Base-by-base conservation (phyloP, 2,329 filamentous ascomycete genomes). In the Celoporthe dispersa region DNA sequence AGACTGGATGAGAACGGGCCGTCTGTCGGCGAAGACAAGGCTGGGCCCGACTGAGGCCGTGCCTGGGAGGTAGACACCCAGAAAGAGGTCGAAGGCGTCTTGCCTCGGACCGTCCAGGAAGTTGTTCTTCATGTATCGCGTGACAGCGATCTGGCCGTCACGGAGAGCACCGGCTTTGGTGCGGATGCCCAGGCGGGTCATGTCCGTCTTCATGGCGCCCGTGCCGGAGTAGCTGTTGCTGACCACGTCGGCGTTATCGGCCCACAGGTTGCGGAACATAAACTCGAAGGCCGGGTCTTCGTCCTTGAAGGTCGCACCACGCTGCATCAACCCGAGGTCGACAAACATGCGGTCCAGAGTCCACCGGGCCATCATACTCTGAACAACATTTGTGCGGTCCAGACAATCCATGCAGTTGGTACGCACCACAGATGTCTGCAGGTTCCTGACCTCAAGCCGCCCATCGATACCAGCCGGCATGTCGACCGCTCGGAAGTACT, bases 321-420 rank as follows among this genome's bases (percentile, higher is more conserved):
- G 87, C 66, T 88, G 81, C 75, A 98, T 87, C 66, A 98, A 83
- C 48, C 94, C 94, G 3, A 94, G 83, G 75, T 98, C 95, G 73
- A 91, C 88, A 69, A 99, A 89, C 84, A 97, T 96, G 73, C 94
- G 91, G 72, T 94, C 94, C 55, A 99, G 84, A 19, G 93, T 92
- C 88, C 91, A 94, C 66, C 95, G 91, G 12, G 93, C 96, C 70
- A 99, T 88, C 92, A 98, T 97, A 80, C 94, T 97, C 82, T 99
- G 96, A 3, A 99, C 94, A 8, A 99, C 94, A 76, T 99, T 99
- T 67, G 96, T 99, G 67, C 96, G 92, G 81, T 99, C 96, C 19
- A 99, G 88, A 75, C 97, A 99, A 81, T 99, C 96, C 96, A 99
- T 99, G 83, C 96, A 99, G 80, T 99, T 99, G 53, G 96, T 98